A percentile compares a stretch with the other conserved stretches of the same genome.
These are phyloP conservation scores for Funneliformis geosporum DNA, from an alignment of 192 early-diverging fungal species.

Conservation along the genomic window DNA sequence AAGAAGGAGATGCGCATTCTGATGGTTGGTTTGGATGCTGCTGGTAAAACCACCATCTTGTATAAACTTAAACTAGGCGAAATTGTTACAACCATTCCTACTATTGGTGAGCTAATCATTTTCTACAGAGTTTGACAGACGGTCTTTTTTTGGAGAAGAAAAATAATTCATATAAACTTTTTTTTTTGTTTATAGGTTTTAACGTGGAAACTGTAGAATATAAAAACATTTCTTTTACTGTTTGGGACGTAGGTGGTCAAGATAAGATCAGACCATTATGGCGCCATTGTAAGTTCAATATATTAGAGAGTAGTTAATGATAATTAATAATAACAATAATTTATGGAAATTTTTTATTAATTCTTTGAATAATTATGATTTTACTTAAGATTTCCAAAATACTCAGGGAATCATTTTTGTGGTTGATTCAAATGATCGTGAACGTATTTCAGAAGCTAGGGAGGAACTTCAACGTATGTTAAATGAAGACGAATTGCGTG, in stretches of 20 bases:
- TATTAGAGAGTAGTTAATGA: slow-evolving; percentile 1
- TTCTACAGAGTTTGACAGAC: background rate
- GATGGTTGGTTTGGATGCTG: slow-evolving; percentile 95
- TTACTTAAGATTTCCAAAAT: slow-evolving; percentile 85
- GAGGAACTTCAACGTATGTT: slow-evolving; percentile 95
- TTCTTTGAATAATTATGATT: background rate
- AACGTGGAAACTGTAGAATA: slow-evolving; percentile 98
- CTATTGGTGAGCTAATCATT: slow-evolving; percentile 73
- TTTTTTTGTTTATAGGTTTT: slow-evolving; percentile 69
- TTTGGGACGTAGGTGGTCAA: slow-evolving; percentile 99
- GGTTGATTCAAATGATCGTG: slow-evolving; percentile 95
- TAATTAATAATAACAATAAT: background rate
- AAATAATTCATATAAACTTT: slow-evolving; percentile 6
- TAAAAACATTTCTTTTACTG: slow-evolving; percentile 97
- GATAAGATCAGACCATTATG: slow-evolving; percentile 98
- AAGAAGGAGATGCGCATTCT: slow-evolving; percentile 97
- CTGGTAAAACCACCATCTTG: slow-evolving; percentile 98
- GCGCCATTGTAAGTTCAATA: slow-evolving; percentile 83
- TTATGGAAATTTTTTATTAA: too few relatives aligned
- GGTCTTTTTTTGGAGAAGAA: background rate
- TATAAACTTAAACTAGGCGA: slow-evolving; percentile 99
- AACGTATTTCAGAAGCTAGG: slow-evolving; percentile 90
- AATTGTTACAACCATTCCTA: slow-evolving; percentile 98
- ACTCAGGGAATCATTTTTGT: slow-evolving; percentile 97
- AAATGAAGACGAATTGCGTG: slow-evolving; percentile 93